Base-by-base conservation (phyloP, 768 basidiomycete species). In the Phanerochaete sordida region DNA sequence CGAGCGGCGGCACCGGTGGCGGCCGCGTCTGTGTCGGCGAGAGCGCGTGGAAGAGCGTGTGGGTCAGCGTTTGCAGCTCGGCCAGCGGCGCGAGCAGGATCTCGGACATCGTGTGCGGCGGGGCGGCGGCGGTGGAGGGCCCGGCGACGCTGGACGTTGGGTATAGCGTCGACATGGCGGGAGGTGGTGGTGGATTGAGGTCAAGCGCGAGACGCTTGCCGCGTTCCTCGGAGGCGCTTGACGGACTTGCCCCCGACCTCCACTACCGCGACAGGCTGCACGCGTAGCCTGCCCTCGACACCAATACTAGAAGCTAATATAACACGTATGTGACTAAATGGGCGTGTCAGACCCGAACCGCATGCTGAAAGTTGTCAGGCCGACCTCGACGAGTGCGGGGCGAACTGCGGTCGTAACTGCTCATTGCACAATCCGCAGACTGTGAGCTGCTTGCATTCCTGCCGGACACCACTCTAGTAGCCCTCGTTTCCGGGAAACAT, bases 21-120 rank as follows among this genome's bases (percentile, higher is more conserved):
- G 85, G 85, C 68, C 81, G 84, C 1, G 79, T 76, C 61, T 87
- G 84, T 13, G 80, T 74, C 0, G 90, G 87, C 27, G 89, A 90
- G 35, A 93, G 74, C 8, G 91, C 88, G 52, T 83, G 79, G 69
- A 93, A 90, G 31, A 93, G 80, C 0, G 81, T 81, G 60, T 85
- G 85, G 0, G 90, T 81, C 19, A 93, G 78, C 0, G 78, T 64
- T 53, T 88, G 85, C 26, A 91, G 73, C 12, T 86, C 76, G 37
- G 81, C 78, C 57, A 92, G 75, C 1, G 90, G 90, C 3, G 73
- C 73, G 19, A 88, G 79, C 30, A 93, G 77, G 26, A 81, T 78
- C 28, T 80, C 76, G 11, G 87, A 83, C 83, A 88, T 90, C 6
- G 86, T 84, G 3, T 62, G 61, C 13, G 64, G 62, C 16, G 53